Base-by-base conservation (phyloP, 2,329 filamentous ascomycete species). In the Curvularia hawaiiensis region DNA sequence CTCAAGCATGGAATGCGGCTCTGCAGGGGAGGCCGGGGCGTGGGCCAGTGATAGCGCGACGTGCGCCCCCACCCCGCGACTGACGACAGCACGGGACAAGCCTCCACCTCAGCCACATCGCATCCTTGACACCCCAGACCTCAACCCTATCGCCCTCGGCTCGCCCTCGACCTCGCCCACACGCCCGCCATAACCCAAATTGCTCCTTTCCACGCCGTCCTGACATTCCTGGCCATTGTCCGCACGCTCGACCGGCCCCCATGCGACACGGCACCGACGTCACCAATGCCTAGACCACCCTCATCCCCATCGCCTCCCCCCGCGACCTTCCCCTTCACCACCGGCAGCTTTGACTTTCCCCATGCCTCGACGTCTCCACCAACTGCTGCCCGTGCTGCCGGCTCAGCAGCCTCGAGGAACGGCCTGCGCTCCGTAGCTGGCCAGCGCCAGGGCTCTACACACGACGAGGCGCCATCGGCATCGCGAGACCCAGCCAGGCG, bases 331-430 rank as follows among this genome's bases (percentile, higher is more conserved):
- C 58, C 72, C 53, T 75, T 72, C 64, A 72, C 72, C 35, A 71
- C 72, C 35, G 78, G 76, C 59, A 72, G 70, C 64, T 80, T 80
- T 67, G 80, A 82, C 68, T 76, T 76, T 52, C 79, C 80, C 22
- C 77, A 78, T 44, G 79, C 79, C 41, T 74, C 71, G n/a, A 57
- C 68, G 7, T 71, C 73, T 6, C 59, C 66, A 8, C 65, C 55
- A 9, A 52, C 50, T 12, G 24, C 58, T n/a, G 28, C 58, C 22
- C 58, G 59, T 39, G 47, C 60, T 18, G 44, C 48, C 10, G 41
- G 26, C 16, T 39, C 56, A 3, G 44, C 39, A 35, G 31, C 54
- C 1, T 35, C 56, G 22, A 41, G 58, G 10, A 60, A 59, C 35
- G 56, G 59, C 18, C 51, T 62, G 52, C 61, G 49, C 39, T 33